phyloP scores from a whole-genome alignment of 108 stramenopile genomes.

The Phaeodactylum tricornutum region DNA sequence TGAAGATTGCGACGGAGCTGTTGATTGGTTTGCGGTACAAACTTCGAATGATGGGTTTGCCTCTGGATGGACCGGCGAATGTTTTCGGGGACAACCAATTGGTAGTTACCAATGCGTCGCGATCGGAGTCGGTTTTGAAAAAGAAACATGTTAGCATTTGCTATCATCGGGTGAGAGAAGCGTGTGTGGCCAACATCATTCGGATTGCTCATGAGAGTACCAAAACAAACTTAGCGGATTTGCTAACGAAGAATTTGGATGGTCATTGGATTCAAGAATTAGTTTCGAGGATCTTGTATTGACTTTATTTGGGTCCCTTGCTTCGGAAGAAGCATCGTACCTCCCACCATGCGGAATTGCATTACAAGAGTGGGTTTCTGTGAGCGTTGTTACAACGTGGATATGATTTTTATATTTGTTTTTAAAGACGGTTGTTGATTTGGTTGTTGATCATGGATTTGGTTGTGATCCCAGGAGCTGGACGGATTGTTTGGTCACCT shows the following conservation, averaged over 20 bases:
- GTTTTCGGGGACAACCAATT: constrained; percentile 33
- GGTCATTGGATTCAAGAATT: no score
- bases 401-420: no score
- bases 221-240: constrained; percentile 26
- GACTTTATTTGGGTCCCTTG: no score
- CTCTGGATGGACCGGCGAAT: constrained; percentile 14
- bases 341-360: no score
- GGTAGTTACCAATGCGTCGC: constrained; percentile 16
- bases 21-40: constrained; percentile 35
- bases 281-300: no score
- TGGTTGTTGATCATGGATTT: no score
- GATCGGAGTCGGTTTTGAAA: constrained; percentile 25
- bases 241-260: constrained; percentile 47
- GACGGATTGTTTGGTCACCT: no score
- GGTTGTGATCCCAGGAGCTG: no score
- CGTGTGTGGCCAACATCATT: constrained; percentile 20
- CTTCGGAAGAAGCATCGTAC: no score
- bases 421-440: no score
- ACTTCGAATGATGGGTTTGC: constrained; percentile 44
- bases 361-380: no score
- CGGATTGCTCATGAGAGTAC: constrained; percentile 16
- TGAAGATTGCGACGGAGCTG: constrained; percentile 22
- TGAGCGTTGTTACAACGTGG: no score
- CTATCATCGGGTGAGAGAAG: constrained; percentile 29
- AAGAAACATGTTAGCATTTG: constrained; percentile 29